A percentile compares a stretch with the other conserved stretches of the same genome.
Conservation (phyloP, 176 grass and related monocot genomes). For the Calamus simplicifolius region DNA sequence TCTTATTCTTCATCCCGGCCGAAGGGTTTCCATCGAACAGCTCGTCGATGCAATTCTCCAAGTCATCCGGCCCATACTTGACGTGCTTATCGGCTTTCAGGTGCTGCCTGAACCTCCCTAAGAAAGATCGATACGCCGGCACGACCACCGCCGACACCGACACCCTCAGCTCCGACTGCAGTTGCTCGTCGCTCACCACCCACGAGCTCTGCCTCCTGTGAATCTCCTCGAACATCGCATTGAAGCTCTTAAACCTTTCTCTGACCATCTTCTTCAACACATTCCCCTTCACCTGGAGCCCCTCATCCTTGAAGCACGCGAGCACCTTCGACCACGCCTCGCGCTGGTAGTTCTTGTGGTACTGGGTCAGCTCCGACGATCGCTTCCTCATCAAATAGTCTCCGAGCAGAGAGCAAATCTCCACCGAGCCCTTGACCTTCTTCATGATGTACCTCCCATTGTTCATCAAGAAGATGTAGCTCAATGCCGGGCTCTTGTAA, state of each 20-base stretch:
- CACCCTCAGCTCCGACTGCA: conserved; percentile 89
- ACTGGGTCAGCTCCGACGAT: conserved; percentile 67
- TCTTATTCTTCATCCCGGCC: conserved; percentile 56
- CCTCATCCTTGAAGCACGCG: conserved; percentile 49
- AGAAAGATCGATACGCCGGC: conserved; percentile 80
- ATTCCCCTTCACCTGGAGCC: conserved; percentile 45
- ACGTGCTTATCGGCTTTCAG: conserved; percentile 69
- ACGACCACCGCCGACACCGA: conserved; percentile 75
- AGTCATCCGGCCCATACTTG: conserved; percentile 65
- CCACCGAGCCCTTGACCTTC: conserved; percentile 69
- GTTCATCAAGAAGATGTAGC: conserved; percentile 93
- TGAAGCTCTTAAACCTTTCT: conserved; percentile 91
- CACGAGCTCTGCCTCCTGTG: conserved; percentile 72
- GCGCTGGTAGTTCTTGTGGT: conserved; percentile 97
- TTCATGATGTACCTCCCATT: conserved; percentile 79
- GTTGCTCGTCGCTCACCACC: conserved; percentile 82
- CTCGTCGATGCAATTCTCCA: conserved; percentile 78
- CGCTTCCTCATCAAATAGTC: conserved; percentile 63
- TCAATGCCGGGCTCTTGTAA: conserved; percentile 50
- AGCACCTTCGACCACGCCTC: conserved; percentile 82
- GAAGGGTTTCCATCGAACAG: conserved; percentile 65
- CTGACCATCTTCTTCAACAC: conserved; percentile 69
- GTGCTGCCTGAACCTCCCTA: conserved; percentile 50
- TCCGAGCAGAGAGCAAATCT: conserved; percentile 54
- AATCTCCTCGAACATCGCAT: conserved; percentile 80